Evolutionary conservation across 202 grass and related monocot species (phyloP), one percentile per base, ranked within the genome.

Genomic region (Setaria viridis): DNA sequence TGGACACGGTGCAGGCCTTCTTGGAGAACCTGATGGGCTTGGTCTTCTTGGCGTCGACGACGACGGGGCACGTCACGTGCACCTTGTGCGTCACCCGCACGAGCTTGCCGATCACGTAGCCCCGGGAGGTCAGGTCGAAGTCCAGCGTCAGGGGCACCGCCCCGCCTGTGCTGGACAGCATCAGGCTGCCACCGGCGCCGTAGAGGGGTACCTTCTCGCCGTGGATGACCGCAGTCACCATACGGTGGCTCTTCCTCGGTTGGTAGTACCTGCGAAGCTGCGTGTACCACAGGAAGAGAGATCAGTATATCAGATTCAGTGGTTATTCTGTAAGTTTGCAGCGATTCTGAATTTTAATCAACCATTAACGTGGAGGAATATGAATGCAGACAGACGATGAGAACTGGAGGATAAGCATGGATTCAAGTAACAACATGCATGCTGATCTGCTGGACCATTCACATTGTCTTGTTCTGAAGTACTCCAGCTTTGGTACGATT

Each of bases 201-300:
- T 97, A 94, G 60, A 97, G 87, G 46, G 94, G 94, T 15, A 97
- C 90, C 88, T 97, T 97, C 48, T 94, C 68, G 39, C 94, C 88
- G 4, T 87, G 87, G 62, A 97, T 78, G 1, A 88, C 67, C 11
- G 85, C 85, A 3, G 88, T 84, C 73, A 85, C 85, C 0, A 33
- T 48, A 3, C 88, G 87, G 80, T 94, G 94, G 88, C 94, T 97
- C 76, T 92, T 97, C 53, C 92, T 92, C 7, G 91, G 94, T 63
- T 97, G 94, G 84, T 87, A 97, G 90, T 97, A 97, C 79, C 88
- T 89, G 57, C 77, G 90, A 68, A 97, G 66, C 94, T 97, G 89
- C 16, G 32, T 51, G 39, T 41, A 75, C 69, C 41, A 76, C 19
- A 2, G 30, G 9, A 72, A 2, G 74, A 17, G 58, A 16, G 32